Evolutionary conservation across 2,329 filamentous ascomycete species (phyloP).

Genomic region (Hypomyces rosellus): DNA sequence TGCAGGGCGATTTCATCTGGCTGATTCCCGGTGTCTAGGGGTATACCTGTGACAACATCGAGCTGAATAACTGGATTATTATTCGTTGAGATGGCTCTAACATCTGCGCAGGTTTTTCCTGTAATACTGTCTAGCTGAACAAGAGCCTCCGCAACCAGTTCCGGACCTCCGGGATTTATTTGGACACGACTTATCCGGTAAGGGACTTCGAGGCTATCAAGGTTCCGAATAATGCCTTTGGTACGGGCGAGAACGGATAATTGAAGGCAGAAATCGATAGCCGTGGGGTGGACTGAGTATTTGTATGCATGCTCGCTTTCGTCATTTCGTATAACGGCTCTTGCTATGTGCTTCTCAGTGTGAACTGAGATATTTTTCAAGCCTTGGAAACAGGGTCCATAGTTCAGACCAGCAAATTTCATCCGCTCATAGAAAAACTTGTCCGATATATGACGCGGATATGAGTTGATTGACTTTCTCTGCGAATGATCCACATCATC

Average conservation of each 20-base stretch:
- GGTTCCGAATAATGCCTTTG: slow-evolving; percentile 17
- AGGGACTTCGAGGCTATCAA: slow-evolving; percentile 11
- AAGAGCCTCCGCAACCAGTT: background rate
- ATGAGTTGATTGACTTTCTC: slow-evolving; percentile 1
- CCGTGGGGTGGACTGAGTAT: slow-evolving; percentile 26
- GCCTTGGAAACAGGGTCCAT: background rate
- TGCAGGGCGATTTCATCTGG: slow-evolving; percentile 18
- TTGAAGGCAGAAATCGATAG: slow-evolving; percentile 30
- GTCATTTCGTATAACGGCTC: background rate
- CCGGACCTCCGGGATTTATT: background rate
- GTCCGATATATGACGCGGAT: background rate
- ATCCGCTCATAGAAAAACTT: background rate
- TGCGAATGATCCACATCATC: slow-evolving; percentile 13
- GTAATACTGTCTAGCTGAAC: background rate
- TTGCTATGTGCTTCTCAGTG: background rate
- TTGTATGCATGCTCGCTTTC: background rate
- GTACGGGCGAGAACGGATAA: slow-evolving; percentile 20
- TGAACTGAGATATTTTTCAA: background rate
- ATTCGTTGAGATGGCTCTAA: background rate
- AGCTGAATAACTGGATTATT: background rate
- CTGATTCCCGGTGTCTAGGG: background rate
- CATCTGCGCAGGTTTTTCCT: background rate
- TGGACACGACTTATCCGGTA: background rate
- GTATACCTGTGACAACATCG: background rate
- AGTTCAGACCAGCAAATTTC: slow-evolving; percentile 6